phyloP scores from a whole-genome alignment of 345 rosid genomes.

The Corymbia maculata region DNA sequence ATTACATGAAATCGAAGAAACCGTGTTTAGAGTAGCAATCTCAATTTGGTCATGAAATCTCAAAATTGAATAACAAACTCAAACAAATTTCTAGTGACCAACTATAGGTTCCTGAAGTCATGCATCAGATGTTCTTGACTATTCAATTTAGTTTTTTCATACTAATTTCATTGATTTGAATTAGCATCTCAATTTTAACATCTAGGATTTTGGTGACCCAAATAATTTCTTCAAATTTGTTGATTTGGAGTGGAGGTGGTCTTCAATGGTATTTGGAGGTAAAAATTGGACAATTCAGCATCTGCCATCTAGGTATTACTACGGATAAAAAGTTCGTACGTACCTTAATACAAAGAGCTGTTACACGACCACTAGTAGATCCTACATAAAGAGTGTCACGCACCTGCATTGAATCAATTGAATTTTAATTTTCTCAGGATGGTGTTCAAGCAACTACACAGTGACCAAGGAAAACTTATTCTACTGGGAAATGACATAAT shows the following conservation, averaged over 20 bases:
- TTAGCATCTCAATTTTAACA: not conserved
- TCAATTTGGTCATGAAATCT: not conserved
- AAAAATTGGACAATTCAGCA: not conserved
- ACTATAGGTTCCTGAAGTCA: not conserved
- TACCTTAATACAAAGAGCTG: slow-evolving; percentile 76
- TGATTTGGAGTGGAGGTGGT: not conserved
- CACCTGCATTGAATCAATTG: slow-evolving; percentile 22
- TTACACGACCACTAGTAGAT: slow-evolving; percentile 78
- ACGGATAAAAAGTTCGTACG: not conserved
- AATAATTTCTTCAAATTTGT: not conserved
- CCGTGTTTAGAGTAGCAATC: not conserved
- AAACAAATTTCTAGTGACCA: not conserved
- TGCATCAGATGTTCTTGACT: not conserved
- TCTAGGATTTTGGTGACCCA: not conserved
- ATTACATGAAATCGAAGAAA: not conserved
- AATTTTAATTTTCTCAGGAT: not conserved
- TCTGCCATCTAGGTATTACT: not conserved
- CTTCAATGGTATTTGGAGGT: not conserved
- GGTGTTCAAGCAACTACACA: not conserved
- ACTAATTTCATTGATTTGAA: not conserved
- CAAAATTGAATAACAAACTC: not conserved
- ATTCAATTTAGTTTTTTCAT: not conserved
- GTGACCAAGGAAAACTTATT: not conserved
- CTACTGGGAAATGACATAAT: not conserved
- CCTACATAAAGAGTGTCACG: slow-evolving; percentile 48